Percentiles rank a stretch among this genome's conserved stretches.
These are phyloP conservation scores for Phallus indusiatus DNA, from an alignment of 768 basidiomycete genomes.

Conservation along the genomic window DNA sequence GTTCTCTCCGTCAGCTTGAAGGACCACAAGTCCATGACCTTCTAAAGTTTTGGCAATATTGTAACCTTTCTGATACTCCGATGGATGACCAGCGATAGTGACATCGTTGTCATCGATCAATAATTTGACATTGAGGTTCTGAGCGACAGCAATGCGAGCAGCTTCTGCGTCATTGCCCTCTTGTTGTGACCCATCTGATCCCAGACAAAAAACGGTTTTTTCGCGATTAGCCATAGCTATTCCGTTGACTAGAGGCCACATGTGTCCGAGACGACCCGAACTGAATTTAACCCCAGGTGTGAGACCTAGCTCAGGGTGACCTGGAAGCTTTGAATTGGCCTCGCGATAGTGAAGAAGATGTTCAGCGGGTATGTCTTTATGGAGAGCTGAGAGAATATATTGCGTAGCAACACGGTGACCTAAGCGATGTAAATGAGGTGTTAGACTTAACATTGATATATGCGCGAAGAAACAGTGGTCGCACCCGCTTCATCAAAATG, in stretches of 20 bases:
- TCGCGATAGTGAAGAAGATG: conserved; percentile 80
- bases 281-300: conserved; percentile 93
- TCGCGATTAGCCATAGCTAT: conserved; percentile 70
- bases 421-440: conserved; percentile 20
- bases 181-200: conserved; percentile 87
- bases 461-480: conserved; percentile 15
- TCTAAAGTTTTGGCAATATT: conserved; percentile 59
- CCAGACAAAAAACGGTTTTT: conserved; percentile 73
- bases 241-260: conserved; percentile 86
- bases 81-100: conserved; percentile 87
- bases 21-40: conserved; percentile 75
- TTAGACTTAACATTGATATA: neutral
- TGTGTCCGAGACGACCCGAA: conserved; percentile 85
- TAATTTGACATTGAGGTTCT: conserved; percentile 74
- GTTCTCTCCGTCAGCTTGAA: conserved; percentile 69
- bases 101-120: conserved; percentile 88
- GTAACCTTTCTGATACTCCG: conserved; percentile 76
- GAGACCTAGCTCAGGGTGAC: conserved; percentile 81
- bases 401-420: conserved; percentile 89
- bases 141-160: conserved; percentile 77
- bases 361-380: conserved; percentile 60
- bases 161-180: conserved; percentile 90
- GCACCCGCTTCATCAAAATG: conserved; percentile 77
- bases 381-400: conserved; percentile 72
- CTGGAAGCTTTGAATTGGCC: conserved; percentile 79